Conservation (phyloP, 495 filamentous ascomycete species). For the Talaromyces liani region DNA sequence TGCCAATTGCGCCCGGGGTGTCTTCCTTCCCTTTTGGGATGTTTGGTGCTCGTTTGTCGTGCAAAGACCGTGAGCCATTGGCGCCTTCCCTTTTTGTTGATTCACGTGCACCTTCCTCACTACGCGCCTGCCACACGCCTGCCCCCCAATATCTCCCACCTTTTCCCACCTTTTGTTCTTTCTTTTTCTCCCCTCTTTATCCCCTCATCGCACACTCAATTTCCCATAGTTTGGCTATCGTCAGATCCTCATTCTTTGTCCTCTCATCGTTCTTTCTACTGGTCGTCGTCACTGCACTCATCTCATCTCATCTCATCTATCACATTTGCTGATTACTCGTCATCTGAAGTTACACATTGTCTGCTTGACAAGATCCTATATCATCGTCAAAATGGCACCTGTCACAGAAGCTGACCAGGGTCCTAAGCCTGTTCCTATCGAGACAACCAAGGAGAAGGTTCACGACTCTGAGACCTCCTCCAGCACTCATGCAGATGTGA, state of each 20-base stretch:
- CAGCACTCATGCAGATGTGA: conserved; percentile 23
- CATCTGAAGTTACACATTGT: background rate
- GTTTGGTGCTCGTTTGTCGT: background rate
- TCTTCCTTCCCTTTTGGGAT: background rate
- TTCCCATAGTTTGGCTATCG: background rate
- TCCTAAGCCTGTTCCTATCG: conserved; percentile 15
- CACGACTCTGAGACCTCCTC: conserved; percentile 30
- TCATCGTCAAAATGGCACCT: conserved; percentile 8
- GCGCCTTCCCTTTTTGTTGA: conserved; percentile 2
- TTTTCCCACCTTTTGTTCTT: background rate
- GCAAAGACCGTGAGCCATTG: background rate
- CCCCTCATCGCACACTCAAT: background rate
- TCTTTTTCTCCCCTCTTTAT: background rate
- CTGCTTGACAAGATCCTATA: background rate
- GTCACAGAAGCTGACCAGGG: conserved; percentile 8
- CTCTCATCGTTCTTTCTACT: background rate
- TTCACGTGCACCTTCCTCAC: background rate
- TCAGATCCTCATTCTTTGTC: background rate
- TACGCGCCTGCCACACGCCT: background rate
- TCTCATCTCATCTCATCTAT: background rate
- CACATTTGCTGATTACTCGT: background rate
- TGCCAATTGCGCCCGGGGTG: background rate
- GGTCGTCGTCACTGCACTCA: background rate
- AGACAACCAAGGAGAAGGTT: conserved; percentile 19
- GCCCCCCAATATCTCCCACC: background rate